Percentiles rank a stretch among this genome's conserved stretches.
Evolutionary conservation across 352 stramenopile species (phyloP).

Genomic region (Blastocystis sp.): DNA sequence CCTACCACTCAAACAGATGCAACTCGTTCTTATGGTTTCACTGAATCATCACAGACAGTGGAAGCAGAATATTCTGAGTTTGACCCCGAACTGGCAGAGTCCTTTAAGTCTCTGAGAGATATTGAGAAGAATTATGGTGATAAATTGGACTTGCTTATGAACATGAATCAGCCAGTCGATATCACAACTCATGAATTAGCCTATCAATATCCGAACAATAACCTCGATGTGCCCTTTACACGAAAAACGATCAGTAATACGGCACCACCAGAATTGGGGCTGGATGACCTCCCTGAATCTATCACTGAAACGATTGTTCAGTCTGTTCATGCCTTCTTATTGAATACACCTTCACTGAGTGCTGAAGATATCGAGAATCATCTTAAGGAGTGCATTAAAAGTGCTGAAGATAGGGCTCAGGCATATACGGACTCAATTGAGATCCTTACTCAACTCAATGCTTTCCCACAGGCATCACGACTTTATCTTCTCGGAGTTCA

Average conservation of each 20-base stretch:
- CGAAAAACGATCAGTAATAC: not conserved
- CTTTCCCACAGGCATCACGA: constrained; percentile 58
- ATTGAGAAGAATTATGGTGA: constrained; percentile 45
- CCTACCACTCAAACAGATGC: not conserved
- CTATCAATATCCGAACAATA: constrained; percentile 36
- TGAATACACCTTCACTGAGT: constrained; percentile 30
- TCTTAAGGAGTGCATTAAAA: constrained; percentile 38
- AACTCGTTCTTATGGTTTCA: not conserved
- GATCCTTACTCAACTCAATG: constrained; percentile 36
- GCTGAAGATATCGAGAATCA: constrained; percentile 18
- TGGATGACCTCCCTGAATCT: constrained; percentile 46
- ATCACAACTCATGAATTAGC: constrained; percentile 43
- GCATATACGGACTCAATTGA: constrained; percentile 53
- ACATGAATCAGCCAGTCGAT: constrained; percentile 57
- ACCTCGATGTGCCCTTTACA: constrained; percentile 15
- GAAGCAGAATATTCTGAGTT: constrained; percentile 60
- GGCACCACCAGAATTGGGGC: not conserved
- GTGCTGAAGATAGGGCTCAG: constrained; percentile 33
- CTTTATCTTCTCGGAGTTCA: constrained; percentile 65
- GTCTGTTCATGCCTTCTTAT: constrained; percentile 51
- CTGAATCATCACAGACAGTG: not conserved
- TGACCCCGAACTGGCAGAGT: constrained; percentile 52
- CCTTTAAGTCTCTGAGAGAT: constrained; percentile 37
- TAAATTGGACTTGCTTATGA: constrained; percentile 64
- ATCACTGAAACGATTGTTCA: constrained; percentile 62